A percentile compares a stretch with the other conserved stretches of the same genome.
Conservation (phyloP, 2,329 filamentous ascomycete species). For the Aotearoamyces nothofagi region DNA sequence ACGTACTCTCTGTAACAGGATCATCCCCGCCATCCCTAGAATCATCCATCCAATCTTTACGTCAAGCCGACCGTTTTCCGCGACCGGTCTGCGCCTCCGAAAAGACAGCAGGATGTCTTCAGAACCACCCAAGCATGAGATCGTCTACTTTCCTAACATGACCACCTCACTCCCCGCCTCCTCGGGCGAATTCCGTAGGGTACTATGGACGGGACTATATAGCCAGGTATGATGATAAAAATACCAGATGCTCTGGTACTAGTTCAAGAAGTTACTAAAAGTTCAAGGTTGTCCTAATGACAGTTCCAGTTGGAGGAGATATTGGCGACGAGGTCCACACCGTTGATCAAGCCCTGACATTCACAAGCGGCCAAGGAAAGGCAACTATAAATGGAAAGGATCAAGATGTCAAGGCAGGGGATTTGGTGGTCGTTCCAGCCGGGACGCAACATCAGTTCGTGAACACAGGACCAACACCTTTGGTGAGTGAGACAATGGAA, state of each 20-base stretch:
- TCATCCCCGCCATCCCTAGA: neutral
- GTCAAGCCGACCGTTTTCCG: neutral
- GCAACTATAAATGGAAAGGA: constrained; percentile 43
- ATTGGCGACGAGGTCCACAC: constrained; percentile 54
- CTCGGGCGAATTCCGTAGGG: constrained; percentile 42
- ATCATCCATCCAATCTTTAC: neutral
- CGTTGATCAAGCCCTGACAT: constrained; percentile 49
- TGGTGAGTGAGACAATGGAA: constrained; percentile 18
- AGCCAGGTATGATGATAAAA: too few relatives aligned
- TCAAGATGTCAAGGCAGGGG: constrained; percentile 24
- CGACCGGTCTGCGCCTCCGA: neutral
- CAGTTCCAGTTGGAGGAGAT: constrained; percentile 44
- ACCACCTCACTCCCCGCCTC: constrained; percentile 33
- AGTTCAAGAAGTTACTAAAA: too few relatives aligned
- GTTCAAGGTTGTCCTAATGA: constrained; percentile 54
- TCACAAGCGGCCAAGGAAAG: constrained; percentile 41
- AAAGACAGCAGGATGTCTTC: constrained; percentile 7
- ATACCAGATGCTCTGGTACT: too few relatives aligned
- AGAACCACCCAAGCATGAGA: constrained; percentile 32
- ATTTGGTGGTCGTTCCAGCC: constrained; percentile 42
- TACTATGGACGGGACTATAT: constrained; percentile 47
- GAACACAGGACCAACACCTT: constrained; percentile 40
- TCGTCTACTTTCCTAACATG: constrained; percentile 45
- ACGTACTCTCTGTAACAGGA: neutral
- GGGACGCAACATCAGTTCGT: constrained; percentile 53